Evolutionary conservation across 2,329 filamentous ascomycete genomes (phyloP).

Genomic region (Pseudogymnoascus sp.): DNA sequence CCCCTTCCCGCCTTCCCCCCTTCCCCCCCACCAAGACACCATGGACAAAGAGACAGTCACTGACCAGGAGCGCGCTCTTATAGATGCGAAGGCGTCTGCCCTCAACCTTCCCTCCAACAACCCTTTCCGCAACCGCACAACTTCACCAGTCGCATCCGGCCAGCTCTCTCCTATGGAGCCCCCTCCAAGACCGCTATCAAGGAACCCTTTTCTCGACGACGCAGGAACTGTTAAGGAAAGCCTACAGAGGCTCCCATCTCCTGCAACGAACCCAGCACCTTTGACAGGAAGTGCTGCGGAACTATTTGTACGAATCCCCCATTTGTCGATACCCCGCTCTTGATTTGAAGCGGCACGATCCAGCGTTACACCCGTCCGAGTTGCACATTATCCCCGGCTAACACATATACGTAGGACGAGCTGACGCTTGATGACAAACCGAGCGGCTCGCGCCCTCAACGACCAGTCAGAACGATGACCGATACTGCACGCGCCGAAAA

Average conservation of each 20-base stretch:
- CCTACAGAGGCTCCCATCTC: background rate
- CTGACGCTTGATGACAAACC: conserved; percentile 56
- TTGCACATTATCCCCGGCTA: conserved; percentile 26
- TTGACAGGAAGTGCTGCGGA: conserved; percentile 51
- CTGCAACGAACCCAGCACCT: conserved; percentile 31
- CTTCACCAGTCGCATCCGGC: conserved; percentile 45
- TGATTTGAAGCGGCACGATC: conserved; percentile 22
- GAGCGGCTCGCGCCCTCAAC: conserved; percentile 22
- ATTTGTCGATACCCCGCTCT: conserved; percentile 15
- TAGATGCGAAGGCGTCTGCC: conserved; percentile 28
- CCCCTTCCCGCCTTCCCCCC: background rate
- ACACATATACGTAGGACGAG: conserved; percentile 44
- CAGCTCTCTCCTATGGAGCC: conserved; percentile 50
- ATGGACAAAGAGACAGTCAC: background rate
- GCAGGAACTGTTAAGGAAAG: conserved; percentile 26
- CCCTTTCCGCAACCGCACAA: conserved; percentile 66
- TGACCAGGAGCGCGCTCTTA: background rate
- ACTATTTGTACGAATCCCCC: conserved; percentile 59
- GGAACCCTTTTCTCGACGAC: conserved; percentile 67
- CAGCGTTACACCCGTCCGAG: conserved; percentile 26
- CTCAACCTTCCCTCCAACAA: conserved; percentile 68
- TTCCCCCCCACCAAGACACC: background rate
- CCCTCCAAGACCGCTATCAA: conserved; percentile 52
- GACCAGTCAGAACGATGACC: conserved; percentile 18
- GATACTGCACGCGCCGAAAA: conserved; percentile 38